These are phyloP conservation scores for Auricularia auricula-judae DNA, from an alignment of 768 basidiomycete species.

Conservation along the genomic window DNA sequence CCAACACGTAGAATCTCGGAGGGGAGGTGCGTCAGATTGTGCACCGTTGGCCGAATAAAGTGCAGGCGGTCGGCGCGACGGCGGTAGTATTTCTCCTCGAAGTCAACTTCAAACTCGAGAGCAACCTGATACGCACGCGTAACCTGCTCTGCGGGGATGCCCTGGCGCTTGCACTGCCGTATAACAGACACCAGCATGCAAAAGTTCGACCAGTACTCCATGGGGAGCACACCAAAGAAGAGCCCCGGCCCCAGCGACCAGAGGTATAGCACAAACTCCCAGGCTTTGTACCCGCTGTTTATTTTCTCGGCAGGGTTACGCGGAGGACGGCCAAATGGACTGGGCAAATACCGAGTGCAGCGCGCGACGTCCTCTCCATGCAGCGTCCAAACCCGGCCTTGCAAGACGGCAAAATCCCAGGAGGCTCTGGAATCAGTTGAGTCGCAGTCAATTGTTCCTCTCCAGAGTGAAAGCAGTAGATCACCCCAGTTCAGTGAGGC, in stretches of 20 bases:
- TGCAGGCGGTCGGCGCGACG: neutral
- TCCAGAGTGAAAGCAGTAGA: conserved; percentile 11
- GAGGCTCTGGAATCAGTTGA: neutral
- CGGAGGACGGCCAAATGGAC: conserved; percentile 30
- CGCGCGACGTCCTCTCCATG: conserved; percentile 25
- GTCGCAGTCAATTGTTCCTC: conserved; percentile 7
- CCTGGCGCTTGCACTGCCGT: neutral
- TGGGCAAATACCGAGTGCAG: conserved; percentile 24
- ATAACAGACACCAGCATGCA: conserved; percentile 8
- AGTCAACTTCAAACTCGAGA: neutral
- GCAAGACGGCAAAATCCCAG: conserved; percentile 25
- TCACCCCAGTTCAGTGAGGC: conserved; percentile 16
- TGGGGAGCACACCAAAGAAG: conserved; percentile 18
- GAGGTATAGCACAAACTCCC: conserved; percentile 14
- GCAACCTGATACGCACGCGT: neutral
- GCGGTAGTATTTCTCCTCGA: neutral
- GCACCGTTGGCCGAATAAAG: neutral
- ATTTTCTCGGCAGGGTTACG: conserved; percentile 32
- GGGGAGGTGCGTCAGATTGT: neutral
- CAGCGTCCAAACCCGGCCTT: conserved; percentile 20
- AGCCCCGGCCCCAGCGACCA: conserved; percentile 25
- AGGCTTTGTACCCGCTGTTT: conserved; percentile 19
- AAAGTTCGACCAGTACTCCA: conserved; percentile 11
- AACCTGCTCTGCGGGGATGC: neutral
- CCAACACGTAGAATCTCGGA: conserved; percentile 11